Percentiles rank a stretch among this genome's conserved stretches.
phyloP scores from a whole-genome alignment of 495 filamentous ascomycete species.

The Gamarada debralockiae region DNA sequence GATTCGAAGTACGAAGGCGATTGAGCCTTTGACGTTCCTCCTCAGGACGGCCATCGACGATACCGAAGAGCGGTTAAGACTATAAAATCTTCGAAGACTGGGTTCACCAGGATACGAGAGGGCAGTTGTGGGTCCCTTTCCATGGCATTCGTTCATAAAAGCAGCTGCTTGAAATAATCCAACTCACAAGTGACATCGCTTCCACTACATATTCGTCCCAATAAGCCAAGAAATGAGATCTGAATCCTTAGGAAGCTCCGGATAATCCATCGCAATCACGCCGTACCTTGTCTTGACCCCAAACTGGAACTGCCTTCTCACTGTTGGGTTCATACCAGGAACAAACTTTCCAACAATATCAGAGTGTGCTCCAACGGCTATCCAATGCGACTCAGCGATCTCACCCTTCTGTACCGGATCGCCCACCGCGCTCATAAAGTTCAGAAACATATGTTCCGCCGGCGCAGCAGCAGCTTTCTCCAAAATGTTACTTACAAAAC shows the following conservation, averaged over 20 bases:
- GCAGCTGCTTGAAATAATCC: too few species aligned
- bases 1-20: too few species aligned
- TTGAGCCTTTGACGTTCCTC: too few species aligned
- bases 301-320: constrained; percentile 17
- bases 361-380: constrained; percentile 29
- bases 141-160: constrained; percentile 2
- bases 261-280: constrained; percentile 30
- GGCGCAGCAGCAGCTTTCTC: constrained; percentile 15
- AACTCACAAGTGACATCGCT: too few species aligned
- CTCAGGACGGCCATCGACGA: too few species aligned
- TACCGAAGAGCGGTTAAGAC: too few species aligned
- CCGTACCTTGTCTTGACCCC: constrained; percentile 22
- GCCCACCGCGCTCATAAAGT: constrained; percentile 30
- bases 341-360: constrained; percentile 26
- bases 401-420: constrained; percentile 30
- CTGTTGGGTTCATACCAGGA: constrained; percentile 24
- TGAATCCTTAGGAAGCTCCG: constrained; percentile 26
- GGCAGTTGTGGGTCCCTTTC: too few species aligned
- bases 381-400: constrained; percentile 29
- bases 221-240: constrained; percentile 28
- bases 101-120: too few species aligned
- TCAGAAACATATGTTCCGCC: constrained; percentile 26
- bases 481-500: constrained; percentile 23
- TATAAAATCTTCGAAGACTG: too few species aligned
- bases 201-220: constrained; percentile 26